Conservation (phyloP, 129 eudicot species). For the Solidago caesia region DNA sequence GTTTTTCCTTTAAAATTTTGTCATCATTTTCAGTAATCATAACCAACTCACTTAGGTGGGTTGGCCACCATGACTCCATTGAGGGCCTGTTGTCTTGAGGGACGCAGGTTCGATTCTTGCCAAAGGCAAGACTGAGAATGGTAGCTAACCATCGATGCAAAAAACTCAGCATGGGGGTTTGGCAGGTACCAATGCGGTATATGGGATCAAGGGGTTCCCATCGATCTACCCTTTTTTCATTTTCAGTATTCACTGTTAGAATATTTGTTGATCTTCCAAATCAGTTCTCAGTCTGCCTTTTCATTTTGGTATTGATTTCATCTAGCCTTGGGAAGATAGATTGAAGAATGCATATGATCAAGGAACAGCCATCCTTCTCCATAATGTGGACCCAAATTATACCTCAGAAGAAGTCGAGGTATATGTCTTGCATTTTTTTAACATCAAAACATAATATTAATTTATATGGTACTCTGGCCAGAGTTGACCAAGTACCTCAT, state of each 20-base stretch:
- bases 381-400: slow-evolving; percentile 66
- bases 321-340: slow-evolving; percentile 68
- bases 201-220: no score
- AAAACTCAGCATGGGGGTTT: no score
- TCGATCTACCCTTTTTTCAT: no score
- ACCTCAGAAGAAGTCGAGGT: slow-evolving; percentile 80
- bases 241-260: background rate
- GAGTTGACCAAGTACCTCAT: background rate
- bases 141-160: no score
- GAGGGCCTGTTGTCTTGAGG: no score
- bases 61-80: no score
- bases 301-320: slow-evolving; percentile 2
- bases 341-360: slow-evolving; percentile 52
- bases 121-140: no score
- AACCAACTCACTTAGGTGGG: no score
- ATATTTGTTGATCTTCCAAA: background rate
- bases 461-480: background rate
- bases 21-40: background rate
- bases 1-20: background rate
- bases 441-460: background rate
- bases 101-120: no score
- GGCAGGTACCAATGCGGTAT: no score
- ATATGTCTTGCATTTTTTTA: background rate
- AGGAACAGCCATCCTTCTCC: slow-evolving; percentile 58
- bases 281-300: background rate